Base-by-base conservation (phyloP, 208 protist species). In the Strigomonas galati region DNA sequence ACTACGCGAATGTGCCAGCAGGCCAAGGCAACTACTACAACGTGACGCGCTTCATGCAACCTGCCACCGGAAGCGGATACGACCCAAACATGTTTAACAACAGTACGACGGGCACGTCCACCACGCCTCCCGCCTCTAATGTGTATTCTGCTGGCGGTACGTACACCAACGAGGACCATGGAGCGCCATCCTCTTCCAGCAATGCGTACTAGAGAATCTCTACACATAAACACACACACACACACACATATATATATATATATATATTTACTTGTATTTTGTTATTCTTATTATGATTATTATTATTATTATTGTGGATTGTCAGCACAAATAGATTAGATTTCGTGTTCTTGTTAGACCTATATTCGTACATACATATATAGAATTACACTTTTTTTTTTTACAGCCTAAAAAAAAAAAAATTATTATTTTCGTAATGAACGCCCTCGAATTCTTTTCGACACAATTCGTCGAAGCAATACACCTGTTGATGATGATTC, bases 331-430 rank as follows among this genome's bases (percentile, higher is more conserved):
- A n/a, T n/a, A n/a, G n/a, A n/a, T n/a, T n/a, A n/a, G n/a, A n/a
- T n/a, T n/a, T n/a, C n/a, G n/a, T n/a, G n/a, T n/a, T n/a, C n/a
- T n/a, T n/a, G n/a, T n/a, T n/a, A n/a, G n/a, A n/a, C n/a, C n/a
- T n/a, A n/a, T n/a, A n/a, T n/a, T n/a, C n/a, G n/a, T n/a, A n/a
- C n/a, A n/a, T n/a, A n/a, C n/a, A n/a, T n/a, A n/a, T n/a, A 37
- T 44, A 40, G 17, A 57, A 26, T 67, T 67, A 49, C 46, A 21
- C 31, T 65, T 56, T 46, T 46, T 69, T 62, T 21, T 62, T 69
- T 69, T 62, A 17, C n/a, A n/a, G n/a, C n/a, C n/a, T n/a, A n/a
- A n/a, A n/a, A n/a, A n/a, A n/a, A n/a, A n/a, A n/a, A n/a, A n/a
- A n/a, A n/a, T n/a, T n/a, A n/a, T n/a, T n/a, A n/a, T n/a, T n/a